A percentile compares a stretch with the other conserved stretches of the same genome.
These are phyloP conservation scores for Fusarium papillatum DNA, from an alignment of 2,329 filamentous ascomycete genomes.

Conservation along the genomic window DNA sequence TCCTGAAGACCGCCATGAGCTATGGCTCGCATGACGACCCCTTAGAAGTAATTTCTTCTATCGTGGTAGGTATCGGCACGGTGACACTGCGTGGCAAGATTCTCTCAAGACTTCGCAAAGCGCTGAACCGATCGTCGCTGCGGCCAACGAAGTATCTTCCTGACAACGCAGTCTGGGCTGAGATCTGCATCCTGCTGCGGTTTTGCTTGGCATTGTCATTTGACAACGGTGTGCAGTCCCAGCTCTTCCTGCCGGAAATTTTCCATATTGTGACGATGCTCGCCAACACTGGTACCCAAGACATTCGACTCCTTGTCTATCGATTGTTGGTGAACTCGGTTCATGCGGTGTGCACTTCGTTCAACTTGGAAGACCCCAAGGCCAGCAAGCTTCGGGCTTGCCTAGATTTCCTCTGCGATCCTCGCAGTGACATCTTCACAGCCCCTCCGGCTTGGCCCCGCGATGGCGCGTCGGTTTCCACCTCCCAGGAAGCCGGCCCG, in stretches of 20 bases:
- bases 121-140: constrained; percentile 75
- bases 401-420: constrained; percentile 71
- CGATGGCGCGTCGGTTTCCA: constrained; percentile 68
- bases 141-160: constrained; percentile 75
- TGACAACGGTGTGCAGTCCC: constrained; percentile 75
- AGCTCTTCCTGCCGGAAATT: constrained; percentile 77
- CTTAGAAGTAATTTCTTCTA: constrained; percentile 72
- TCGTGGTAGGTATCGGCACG: constrained; percentile 74
- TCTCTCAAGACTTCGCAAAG: constrained; percentile 75
- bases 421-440: constrained; percentile 70
- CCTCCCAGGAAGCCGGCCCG: constrained; percentile 65
- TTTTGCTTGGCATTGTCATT: constrained; percentile 78
- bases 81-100: constrained; percentile 76
- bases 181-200: constrained; percentile 76
- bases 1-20: constrained; percentile 72
- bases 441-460: constrained; percentile 59
- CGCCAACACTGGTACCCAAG: constrained; percentile 72
- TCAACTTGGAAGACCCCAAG: constrained; percentile 71
- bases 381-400: constrained; percentile 68
- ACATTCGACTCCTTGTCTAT: constrained; percentile 71
- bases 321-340: constrained; percentile 76
- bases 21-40: constrained; percentile 71
- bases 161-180: constrained; percentile 78
- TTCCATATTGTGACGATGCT: constrained; percentile 81
- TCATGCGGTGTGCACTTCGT: constrained; percentile 77